Conservation (phyloP, 139 green algal species). For the Raphidocelis subcapitata region DNA sequence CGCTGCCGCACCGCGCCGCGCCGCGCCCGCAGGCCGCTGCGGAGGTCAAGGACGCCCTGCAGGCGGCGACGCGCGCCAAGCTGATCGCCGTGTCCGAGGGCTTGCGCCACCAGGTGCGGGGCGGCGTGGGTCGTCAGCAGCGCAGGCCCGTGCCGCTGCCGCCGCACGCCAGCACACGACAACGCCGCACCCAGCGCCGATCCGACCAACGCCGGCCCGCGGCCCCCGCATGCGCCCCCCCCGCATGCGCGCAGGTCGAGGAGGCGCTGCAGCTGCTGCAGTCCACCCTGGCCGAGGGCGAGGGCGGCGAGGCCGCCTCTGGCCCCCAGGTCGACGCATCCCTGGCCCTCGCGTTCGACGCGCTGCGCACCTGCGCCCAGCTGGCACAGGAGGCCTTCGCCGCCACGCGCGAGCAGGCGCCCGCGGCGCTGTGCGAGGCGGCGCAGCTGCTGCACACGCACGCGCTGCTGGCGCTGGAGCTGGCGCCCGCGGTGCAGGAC, state of each 20-base stretch:
- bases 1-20: no score
- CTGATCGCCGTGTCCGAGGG: conserved; percentile 13
- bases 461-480: conserved; percentile 44
- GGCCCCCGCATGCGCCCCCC: neutral
- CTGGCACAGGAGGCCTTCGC: conserved; percentile 38
- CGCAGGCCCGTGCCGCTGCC: no score
- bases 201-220: neutral
- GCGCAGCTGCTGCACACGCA: conserved; percentile 55
- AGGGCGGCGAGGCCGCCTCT: neutral
- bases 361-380: conserved; percentile 30
- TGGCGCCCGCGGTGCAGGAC: conserved; percentile 57
- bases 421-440: conserved; percentile 25
- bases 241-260: neutral
- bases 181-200: neutral
- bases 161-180: neutral
- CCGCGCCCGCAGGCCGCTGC: neutral
- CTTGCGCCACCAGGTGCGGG: conserved; percentile 1
- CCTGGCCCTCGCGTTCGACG: conserved; percentile 18
- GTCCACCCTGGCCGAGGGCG: conserved; percentile 5
- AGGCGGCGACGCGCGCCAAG: conserved; percentile 7
- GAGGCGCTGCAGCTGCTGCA: conserved; percentile 18
- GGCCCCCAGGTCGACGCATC: no score
- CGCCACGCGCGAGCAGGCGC: conserved; percentile 15
- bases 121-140: no score
- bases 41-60: conserved; percentile 31